Conservation (phyloP, 2,329 filamentous ascomycete genomes). For the Aspergillus ochraceoroseus region DNA sequence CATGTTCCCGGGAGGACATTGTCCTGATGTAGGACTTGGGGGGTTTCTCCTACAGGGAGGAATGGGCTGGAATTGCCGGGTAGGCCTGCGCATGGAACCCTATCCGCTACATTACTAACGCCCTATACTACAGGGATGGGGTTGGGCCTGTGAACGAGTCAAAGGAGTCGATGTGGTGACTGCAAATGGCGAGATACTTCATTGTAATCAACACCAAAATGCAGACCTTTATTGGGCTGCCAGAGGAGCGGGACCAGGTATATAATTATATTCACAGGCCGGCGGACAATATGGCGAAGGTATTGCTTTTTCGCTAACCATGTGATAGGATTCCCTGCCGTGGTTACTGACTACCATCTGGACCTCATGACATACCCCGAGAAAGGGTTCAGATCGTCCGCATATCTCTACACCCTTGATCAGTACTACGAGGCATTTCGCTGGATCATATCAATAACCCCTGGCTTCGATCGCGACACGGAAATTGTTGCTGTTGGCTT, state of each 20-base stretch:
- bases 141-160: slow-evolving; percentile 50
- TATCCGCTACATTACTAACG: not conserved
- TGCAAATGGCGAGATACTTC: slow-evolving; percentile 36
- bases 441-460: slow-evolving; percentile 40
- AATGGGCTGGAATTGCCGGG: slow-evolving; percentile 55
- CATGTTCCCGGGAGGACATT: slow-evolving; percentile 54
- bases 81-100: slow-evolving; percentile 20
- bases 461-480: slow-evolving; percentile 19
- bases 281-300: too few species aligned
- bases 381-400: slow-evolving; percentile 30
- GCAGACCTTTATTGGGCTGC: slow-evolving; percentile 49
- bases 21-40: slow-evolving; percentile 54
- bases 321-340: slow-evolving; percentile 44
- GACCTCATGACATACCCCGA: slow-evolving; percentile 28
- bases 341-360: slow-evolving; percentile 52
- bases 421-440: slow-evolving; percentile 46
- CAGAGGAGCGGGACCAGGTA: slow-evolving; percentile 46
- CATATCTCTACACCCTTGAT: slow-evolving; percentile 48
- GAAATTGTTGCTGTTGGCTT: slow-evolving; percentile 25
- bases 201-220: slow-evolving; percentile 36
- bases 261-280: not conserved
- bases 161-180: slow-evolving; percentile 48
- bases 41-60: slow-evolving; percentile 46
- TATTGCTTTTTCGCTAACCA: too few species aligned
- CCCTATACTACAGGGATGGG: slow-evolving; percentile 48